phyloP scores from a whole-genome alignment of 2,329 filamentous ascomycete species.

The Volutella citrinella region DNA sequence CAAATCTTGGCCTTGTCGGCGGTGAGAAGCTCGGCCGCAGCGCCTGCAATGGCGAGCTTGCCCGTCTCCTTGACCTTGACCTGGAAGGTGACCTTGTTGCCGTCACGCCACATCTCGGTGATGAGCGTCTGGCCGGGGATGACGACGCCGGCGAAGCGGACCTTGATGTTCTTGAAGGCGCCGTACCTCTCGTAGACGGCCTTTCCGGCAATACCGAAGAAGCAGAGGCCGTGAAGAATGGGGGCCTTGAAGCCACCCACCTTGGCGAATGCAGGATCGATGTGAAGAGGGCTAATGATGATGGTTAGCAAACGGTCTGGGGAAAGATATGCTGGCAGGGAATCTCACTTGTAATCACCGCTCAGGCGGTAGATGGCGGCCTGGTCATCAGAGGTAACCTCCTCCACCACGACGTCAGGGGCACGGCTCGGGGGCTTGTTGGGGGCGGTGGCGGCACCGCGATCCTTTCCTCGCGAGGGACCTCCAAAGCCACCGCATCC shows the following conservation, averaged over 20 bases:
- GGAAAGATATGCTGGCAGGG: not conserved
- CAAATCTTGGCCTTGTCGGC: slow-evolving; percentile 30
- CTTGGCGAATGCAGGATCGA: slow-evolving; percentile 92
- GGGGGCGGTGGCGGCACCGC: slow-evolving; percentile 74
- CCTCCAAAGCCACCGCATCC: slow-evolving; percentile 90
- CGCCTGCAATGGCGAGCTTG: slow-evolving; percentile 80
- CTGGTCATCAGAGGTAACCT: slow-evolving; percentile 84
- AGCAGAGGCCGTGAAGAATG: slow-evolving; percentile 96
- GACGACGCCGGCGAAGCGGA: slow-evolving; percentile 83
- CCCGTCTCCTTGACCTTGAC: slow-evolving; percentile 88
- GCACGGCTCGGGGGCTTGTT: slow-evolving; percentile 75
- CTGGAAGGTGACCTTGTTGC: slow-evolving; percentile 77
- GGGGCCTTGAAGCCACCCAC: slow-evolving; percentile 92
- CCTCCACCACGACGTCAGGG: slow-evolving; percentile 80
- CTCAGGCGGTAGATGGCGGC: slow-evolving; percentile 90
- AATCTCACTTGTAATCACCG: slow-evolving; percentile 77
- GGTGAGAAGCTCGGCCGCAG: slow-evolving; percentile 68
- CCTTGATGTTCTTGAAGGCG: slow-evolving; percentile 85
- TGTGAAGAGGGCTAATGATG: slow-evolving; percentile 69
- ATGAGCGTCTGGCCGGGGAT: slow-evolving; percentile 84
- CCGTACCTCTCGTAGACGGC: slow-evolving; percentile 83
- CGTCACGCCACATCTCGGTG: slow-evolving; percentile 94
- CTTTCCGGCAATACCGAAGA: slow-evolving; percentile 87
- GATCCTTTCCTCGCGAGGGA: slow-evolving; percentile 69
- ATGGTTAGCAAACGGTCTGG: slow-evolving; percentile 2